These are phyloP conservation scores for Fusarium dimerum DNA, from an alignment of 2,329 filamentous ascomycete genomes.

Conservation along the genomic window DNA sequence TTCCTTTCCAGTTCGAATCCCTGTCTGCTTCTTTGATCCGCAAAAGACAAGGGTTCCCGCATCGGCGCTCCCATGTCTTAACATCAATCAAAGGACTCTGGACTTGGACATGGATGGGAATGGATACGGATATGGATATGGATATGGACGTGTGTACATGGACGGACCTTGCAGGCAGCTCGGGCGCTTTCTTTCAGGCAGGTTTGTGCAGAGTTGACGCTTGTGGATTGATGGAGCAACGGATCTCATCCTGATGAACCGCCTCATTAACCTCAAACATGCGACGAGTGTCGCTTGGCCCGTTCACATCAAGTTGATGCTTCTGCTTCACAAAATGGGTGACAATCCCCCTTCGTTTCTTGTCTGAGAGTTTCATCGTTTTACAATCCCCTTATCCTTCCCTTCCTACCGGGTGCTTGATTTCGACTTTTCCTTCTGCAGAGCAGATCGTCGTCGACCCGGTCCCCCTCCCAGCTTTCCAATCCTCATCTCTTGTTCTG, in stretches of 20 bases:
- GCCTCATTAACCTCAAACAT: constrained; percentile 57
- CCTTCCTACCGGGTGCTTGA: not conserved
- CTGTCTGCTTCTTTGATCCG: not conserved
- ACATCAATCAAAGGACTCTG: too few species aligned
- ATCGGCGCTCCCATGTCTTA: not conserved
- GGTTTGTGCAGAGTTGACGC: too few species aligned
- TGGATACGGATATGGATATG: too few species aligned
- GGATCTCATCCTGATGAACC: constrained; percentile 26
- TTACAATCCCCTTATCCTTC: not conserved
- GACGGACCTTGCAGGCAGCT: too few species aligned
- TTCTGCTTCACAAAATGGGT: not conserved
- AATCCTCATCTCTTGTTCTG: constrained; percentile 6
- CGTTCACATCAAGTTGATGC: constrained; percentile 10
- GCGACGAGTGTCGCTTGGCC: constrained; percentile 24
- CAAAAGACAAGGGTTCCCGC: not conserved
- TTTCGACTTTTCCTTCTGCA: not conserved
- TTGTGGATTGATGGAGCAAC: not conserved
- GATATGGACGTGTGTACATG: too few species aligned
- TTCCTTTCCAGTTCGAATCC: not conserved
- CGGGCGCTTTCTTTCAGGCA: too few species aligned
- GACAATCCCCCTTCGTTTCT: not conserved
- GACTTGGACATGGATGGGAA: too few species aligned
- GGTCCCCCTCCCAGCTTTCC: not conserved
- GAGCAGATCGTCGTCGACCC: constrained; percentile 1
- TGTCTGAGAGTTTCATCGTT: too few species aligned